Conservation (phyloP, 331 rosid genomes). For the Prunus yedoensis region DNA sequence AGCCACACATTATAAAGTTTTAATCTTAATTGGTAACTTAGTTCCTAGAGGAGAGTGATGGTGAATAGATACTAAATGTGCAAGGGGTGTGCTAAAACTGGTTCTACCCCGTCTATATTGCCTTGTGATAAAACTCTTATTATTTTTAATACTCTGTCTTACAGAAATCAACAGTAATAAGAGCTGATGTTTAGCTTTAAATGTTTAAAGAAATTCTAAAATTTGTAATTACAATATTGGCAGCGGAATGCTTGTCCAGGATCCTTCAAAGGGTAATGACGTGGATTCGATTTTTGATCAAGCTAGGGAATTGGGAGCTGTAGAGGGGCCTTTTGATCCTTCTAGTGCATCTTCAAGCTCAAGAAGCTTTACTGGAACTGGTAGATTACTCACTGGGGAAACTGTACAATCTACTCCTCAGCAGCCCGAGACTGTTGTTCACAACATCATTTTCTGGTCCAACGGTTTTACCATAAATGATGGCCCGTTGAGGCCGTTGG, state of each 20-base stretch:
- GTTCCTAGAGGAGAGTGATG: neutral
- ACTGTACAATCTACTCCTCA: constrained; percentile 61
- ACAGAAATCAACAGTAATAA: neutral
- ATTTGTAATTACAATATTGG: constrained; percentile 25
- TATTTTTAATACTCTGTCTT: too few relatives aligned
- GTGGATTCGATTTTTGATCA: constrained; percentile 88
- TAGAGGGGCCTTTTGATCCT: constrained; percentile 76
- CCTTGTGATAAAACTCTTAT: neutral
- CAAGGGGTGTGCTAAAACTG: neutral
- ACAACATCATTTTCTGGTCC: constrained; percentile 92
- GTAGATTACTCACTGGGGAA: constrained; percentile 88
- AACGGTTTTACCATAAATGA: constrained; percentile 89
- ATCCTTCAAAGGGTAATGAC: constrained; percentile 82
- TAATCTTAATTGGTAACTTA: neutral
- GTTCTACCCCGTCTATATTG: neutral
- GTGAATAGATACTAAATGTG: neutral
- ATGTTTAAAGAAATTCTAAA: constrained; percentile 7
- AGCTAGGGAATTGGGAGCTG: constrained; percentile 89
- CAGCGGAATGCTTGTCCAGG: constrained; percentile 99
- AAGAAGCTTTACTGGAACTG: constrained; percentile 87
- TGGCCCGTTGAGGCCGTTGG: constrained; percentile 95
- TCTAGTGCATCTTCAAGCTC: constrained; percentile 75
- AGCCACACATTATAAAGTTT: neutral
- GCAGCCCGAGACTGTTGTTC: constrained; percentile 78
- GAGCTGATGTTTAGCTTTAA: constrained; percentile 13